Evolutionary conservation across 2,329 filamentous ascomycete genomes (phyloP).

Genomic region (Tolypocladium amazonense): DNA sequence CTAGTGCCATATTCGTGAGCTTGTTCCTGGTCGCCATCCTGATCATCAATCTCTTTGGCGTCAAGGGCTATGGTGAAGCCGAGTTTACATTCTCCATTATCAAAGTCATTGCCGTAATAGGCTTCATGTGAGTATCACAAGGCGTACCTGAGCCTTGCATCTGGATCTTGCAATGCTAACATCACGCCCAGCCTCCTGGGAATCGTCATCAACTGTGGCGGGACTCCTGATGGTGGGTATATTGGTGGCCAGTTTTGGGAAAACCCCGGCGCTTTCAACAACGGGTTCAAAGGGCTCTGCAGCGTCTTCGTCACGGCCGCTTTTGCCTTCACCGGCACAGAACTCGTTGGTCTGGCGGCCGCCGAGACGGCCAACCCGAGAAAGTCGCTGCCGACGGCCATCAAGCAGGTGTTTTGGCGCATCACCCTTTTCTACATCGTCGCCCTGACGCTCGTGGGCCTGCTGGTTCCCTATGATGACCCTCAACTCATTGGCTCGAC

Average conservation of each 20-base stretch:
- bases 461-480: slow-evolving; percentile 69
- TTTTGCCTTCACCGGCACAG: slow-evolving; percentile 67
- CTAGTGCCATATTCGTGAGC: slow-evolving; percentile 68
- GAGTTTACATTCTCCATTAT: slow-evolving; percentile 81
- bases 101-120: slow-evolving; percentile 78
- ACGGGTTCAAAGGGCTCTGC: slow-evolving; percentile 76
- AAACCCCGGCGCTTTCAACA: slow-evolving; percentile 72
- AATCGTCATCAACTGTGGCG: slow-evolving; percentile 76
- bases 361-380: slow-evolving; percentile 71
- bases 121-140: slow-evolving; percentile 59
- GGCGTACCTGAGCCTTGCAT: not conserved
- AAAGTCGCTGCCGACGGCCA: slow-evolving; percentile 72
- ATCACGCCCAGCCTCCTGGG: slow-evolving; percentile 55
- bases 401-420: slow-evolving; percentile 94
- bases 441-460: slow-evolving; percentile 67
- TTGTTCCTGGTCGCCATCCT: slow-evolving; percentile 72
- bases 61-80: slow-evolving; percentile 81
- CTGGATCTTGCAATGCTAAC: not conserved
- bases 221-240: slow-evolving; percentile 61
- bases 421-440: slow-evolving; percentile 86
- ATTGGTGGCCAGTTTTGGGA: slow-evolving; percentile 73
- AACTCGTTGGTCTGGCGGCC: slow-evolving; percentile 65
- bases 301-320: slow-evolving; percentile 68
- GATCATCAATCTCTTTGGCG: slow-evolving; percentile 75
- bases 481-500: slow-evolving; percentile 46